Percentiles rank a stretch among this genome's conserved stretches.
phyloP scores from a whole-genome alignment of 768 basidiomycete genomes.

The Candolleomyces aberdarensis region DNA sequence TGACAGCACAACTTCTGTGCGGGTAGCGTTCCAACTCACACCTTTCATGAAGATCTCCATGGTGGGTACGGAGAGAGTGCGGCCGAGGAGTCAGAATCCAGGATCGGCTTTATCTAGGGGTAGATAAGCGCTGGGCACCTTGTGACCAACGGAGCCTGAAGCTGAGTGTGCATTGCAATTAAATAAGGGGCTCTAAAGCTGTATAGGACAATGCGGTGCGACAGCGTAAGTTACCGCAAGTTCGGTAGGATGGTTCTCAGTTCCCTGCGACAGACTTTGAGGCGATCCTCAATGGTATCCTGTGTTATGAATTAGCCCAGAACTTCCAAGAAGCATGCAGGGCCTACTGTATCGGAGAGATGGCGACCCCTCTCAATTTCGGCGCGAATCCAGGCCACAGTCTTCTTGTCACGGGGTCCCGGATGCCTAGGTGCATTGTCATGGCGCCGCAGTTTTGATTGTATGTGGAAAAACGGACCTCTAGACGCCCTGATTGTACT shows the following conservation, averaged over 20 bases:
- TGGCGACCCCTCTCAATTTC: slow-evolving; percentile 67
- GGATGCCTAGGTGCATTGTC: slow-evolving; percentile 45
- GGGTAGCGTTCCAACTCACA: slow-evolving; percentile 27
- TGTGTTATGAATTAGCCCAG: slow-evolving; percentile 21
- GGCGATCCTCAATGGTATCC: slow-evolving; percentile 58
- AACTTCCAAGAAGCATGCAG: neutral
- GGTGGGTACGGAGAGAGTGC: neutral
- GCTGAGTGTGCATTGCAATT: neutral
- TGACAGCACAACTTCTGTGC: slow-evolving; percentile 26
- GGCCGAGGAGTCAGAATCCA: slow-evolving; percentile 1
- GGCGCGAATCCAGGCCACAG: slow-evolving; percentile 66
- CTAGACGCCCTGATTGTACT: slow-evolving; percentile 64
- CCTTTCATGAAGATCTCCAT: slow-evolving; percentile 44
- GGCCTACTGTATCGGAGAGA: slow-evolving; percentile 54
- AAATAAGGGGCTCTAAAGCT: neutral
- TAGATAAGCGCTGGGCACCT: slow-evolving; percentile 4
- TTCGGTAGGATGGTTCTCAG: slow-evolving; percentile 55
- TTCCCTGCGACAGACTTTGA: slow-evolving; percentile 57
- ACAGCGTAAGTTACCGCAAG: slow-evolving; percentile 6
- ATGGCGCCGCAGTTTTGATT: slow-evolving; percentile 1
- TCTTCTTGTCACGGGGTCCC: slow-evolving; percentile 60
- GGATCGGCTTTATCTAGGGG: neutral
- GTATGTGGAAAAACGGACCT: slow-evolving; percentile 37
- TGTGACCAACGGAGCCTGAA: neutral
- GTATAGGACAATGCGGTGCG: neutral